Evolutionary conservation across 129 eudicot genomes (phyloP).

Genomic region (Silybum marianum): DNA sequence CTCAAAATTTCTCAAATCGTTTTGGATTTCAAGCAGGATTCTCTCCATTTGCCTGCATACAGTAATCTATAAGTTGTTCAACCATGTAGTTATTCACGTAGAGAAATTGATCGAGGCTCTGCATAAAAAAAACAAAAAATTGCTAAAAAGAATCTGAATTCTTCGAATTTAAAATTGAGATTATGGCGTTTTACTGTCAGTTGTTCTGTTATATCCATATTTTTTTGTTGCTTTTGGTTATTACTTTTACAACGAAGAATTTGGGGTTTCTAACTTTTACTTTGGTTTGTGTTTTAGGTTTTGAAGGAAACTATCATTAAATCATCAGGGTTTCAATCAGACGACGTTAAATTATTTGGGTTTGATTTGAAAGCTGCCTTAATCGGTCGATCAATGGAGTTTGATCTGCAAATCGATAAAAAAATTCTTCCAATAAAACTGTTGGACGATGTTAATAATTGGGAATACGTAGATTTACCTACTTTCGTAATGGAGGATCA

Average conservation of each 20-base stretch:
- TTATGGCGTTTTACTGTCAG: neutral
- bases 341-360: neutral
- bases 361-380: slow-evolving; percentile 22
- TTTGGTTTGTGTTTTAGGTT: slow-evolving; percentile 17
- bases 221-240: neutral
- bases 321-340: slow-evolving; percentile 10
- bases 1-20: neutral
- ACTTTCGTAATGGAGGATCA: slow-evolving; percentile 18
- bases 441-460: slow-evolving; percentile 24
- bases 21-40: neutral
- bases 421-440: slow-evolving; percentile 22
- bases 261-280: neutral
- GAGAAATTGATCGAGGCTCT: neutral
- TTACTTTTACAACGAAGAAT: neutral
- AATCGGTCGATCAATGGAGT: slow-evolving; percentile 19
- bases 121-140: neutral
- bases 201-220: neutral
- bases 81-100: neutral
- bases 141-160: neutral
- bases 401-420: slow-evolving; percentile 14
- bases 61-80: too few species aligned
- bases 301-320: slow-evolving; percentile 17
- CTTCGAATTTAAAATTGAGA: neutral
- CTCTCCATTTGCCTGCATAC: too few species aligned
- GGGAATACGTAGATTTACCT: slow-evolving; percentile 24